Conservation (phyloP, 2,329 filamentous ascomycete genomes). For the Venturia oleaginea region DNA sequence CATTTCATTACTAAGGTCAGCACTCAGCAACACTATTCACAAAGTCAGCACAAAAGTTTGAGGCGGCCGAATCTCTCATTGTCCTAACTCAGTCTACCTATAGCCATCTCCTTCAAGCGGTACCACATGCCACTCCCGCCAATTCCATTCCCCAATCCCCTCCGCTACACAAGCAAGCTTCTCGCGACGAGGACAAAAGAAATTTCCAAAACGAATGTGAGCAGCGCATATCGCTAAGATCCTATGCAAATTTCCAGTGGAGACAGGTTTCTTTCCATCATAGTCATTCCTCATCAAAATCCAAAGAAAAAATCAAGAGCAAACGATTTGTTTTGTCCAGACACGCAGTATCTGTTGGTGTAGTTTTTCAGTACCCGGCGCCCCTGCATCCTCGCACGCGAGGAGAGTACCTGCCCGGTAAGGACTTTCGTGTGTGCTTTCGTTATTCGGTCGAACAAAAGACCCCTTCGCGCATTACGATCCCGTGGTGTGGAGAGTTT, state of each 20-base stretch:
- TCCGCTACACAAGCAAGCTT: slow-evolving; percentile 10
- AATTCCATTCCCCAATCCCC: neutral
- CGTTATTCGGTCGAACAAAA: slow-evolving; percentile 8
- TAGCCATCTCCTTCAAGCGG: slow-evolving; percentile 10
- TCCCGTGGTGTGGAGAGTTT: slow-evolving; percentile 7
- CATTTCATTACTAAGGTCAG: neutral
- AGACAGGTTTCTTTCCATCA: slow-evolving; percentile 5
- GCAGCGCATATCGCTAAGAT: slow-evolving; percentile 10
- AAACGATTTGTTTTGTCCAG: slow-evolving; percentile 6
- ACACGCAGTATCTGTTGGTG: slow-evolving; percentile 1
- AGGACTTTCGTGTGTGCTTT: slow-evolving; percentile 2
- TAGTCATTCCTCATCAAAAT: neutral
- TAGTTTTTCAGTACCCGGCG: neutral
- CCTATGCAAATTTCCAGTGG: slow-evolving; percentile 5
- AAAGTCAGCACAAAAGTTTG: neutral
- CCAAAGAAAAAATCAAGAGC: slow-evolving; percentile 1
- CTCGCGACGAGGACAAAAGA: slow-evolving; percentile 12
- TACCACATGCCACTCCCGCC: slow-evolving; percentile 5
- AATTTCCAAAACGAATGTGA: slow-evolving; percentile 5
- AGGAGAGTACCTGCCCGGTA: slow-evolving; percentile 8
- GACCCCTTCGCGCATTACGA: slow-evolving; percentile 4
- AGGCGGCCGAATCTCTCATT: slow-evolving; percentile 14
- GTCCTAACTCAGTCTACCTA: slow-evolving; percentile 5
- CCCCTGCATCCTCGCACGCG: slow-evolving; percentile 3
- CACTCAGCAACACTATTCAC: neutral